phyloP scores from a whole-genome alignment of 148 eudicot species.

The Amaranthus hypochondriacus region DNA sequence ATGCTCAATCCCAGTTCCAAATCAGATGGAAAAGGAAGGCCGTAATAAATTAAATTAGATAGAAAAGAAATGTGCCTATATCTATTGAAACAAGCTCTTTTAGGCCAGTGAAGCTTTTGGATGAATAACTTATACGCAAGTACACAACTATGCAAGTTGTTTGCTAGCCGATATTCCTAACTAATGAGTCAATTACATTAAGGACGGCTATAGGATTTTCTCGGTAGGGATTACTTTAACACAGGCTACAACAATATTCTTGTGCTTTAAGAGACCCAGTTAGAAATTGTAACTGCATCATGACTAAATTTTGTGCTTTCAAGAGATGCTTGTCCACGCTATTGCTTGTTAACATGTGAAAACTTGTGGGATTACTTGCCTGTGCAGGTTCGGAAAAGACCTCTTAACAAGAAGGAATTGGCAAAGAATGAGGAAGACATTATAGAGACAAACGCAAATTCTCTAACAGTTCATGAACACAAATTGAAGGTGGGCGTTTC shows the following conservation, averaged over 20 bases:
- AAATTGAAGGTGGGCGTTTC: constrained; percentile 66
- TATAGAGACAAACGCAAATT: constrained; percentile 57
- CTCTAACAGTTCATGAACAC: constrained; percentile 83
- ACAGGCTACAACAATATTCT: neutral
- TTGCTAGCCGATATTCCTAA: neutral
- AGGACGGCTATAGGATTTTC: neutral
- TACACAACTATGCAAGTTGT: neutral
- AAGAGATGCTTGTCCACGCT: neutral
- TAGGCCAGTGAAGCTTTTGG: neutral
- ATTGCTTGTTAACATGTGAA: neutral
- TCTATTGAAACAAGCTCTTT: neutral
- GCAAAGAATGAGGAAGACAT: constrained; percentile 95
- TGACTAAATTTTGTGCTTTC: neutral
- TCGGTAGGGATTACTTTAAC: neutral
- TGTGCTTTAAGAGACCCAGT: neutral
- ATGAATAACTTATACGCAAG: too few relatives aligned
- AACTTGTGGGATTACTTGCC: neutral
- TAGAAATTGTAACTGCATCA: neutral
- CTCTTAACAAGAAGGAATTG: constrained; percentile 86
- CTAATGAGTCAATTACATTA: neutral
- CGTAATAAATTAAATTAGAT: neutral
- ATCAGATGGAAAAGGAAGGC: neutral
- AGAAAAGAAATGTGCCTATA: neutral
- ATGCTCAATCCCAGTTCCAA: neutral
- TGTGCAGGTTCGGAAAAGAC: constrained; percentile 92